A percentile compares a stretch with the other conserved stretches of the same genome.
Evolutionary conservation across 1,284 basidiomycete genomes (phyloP).

Genomic region (Dichomitus squalens): DNA sequence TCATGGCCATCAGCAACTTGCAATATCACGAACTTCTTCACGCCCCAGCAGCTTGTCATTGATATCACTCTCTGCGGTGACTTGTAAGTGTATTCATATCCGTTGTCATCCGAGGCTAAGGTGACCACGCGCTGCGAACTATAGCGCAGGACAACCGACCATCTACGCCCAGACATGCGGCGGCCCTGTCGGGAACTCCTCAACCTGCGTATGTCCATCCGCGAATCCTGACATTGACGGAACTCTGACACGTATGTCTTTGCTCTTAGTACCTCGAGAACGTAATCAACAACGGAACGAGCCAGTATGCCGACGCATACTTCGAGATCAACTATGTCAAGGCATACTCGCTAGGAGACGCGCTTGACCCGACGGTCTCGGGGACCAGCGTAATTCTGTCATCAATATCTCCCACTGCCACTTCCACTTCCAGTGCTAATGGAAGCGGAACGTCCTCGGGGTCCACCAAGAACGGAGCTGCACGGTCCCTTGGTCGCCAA

Average conservation of each 20-base stretch:
- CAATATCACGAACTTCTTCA: constrained; percentile 53
- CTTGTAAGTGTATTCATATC: constrained; percentile 34
- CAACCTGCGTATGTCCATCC: neutral
- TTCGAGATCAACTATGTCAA: constrained; percentile 56
- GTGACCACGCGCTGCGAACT: neutral
- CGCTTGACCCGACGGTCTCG: neutral
- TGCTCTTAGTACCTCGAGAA: constrained; percentile 48
- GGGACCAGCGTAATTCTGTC: neutral
- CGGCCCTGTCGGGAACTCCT: constrained; percentile 10
- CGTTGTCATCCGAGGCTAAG: too few relatives aligned
- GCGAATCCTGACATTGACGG: neutral
- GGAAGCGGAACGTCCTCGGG: neutral
- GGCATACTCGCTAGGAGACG: constrained; percentile 33
- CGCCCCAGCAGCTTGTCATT: constrained; percentile 52
- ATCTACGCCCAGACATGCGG: constrained; percentile 45
- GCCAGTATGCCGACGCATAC: constrained; percentile 51
- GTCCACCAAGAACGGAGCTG: neutral
- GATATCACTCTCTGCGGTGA: constrained; percentile 60
- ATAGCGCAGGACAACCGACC: constrained; percentile 46
- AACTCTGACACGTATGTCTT: neutral
- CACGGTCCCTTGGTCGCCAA: too few relatives aligned
- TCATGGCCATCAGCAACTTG: constrained; percentile 50
- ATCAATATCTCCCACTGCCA: neutral
- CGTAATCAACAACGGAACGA: constrained; percentile 50
- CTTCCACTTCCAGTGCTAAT: neutral